These are phyloP conservation scores for Boeremia exigua DNA, from an alignment of 2,329 filamentous ascomycete species.

Conservation along the genomic window DNA sequence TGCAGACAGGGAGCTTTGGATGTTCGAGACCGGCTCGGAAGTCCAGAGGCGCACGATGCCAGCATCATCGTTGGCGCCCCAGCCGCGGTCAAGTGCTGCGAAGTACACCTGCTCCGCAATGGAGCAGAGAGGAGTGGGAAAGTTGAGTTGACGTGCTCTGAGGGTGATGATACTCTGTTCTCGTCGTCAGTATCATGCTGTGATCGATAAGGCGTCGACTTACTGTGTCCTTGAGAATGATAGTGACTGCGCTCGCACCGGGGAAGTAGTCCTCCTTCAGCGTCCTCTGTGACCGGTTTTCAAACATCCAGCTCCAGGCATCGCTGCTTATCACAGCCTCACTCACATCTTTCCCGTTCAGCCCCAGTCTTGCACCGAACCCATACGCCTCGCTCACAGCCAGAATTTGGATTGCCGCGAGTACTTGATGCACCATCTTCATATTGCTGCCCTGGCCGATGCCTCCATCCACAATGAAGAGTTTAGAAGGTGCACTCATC, in stretches of 20 bases:
- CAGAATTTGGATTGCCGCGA: conserved; percentile 65
- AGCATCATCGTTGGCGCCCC: conserved; percentile 61
- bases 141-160: conserved; percentile 63
- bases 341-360: conserved; percentile 58
- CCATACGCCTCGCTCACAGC: conserved; percentile 63
- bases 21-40: conserved; percentile 46
- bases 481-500: conserved; percentile 66
- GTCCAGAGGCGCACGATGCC: conserved; percentile 63
- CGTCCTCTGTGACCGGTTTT: conserved; percentile 62
- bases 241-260: conserved; percentile 52
- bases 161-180: conserved; percentile 68
- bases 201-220: conserved; percentile 2
- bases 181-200: neutral
- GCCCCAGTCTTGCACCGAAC: conserved; percentile 59
- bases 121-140: conserved; percentile 66
- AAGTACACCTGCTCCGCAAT: conserved; percentile 71
- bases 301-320: conserved; percentile 62
- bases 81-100: conserved; percentile 64
- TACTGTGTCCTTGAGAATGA: conserved; percentile 57
- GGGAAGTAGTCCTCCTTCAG: conserved; percentile 59
- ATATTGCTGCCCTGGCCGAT: conserved; percentile 62
- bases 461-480: conserved; percentile 62
- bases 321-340: conserved; percentile 57
- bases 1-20: conserved; percentile 30
- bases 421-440: conserved; percentile 65